Base-by-base conservation (phyloP, 768 basidiomycete species). In the Hygrocybe coccinea region DNA sequence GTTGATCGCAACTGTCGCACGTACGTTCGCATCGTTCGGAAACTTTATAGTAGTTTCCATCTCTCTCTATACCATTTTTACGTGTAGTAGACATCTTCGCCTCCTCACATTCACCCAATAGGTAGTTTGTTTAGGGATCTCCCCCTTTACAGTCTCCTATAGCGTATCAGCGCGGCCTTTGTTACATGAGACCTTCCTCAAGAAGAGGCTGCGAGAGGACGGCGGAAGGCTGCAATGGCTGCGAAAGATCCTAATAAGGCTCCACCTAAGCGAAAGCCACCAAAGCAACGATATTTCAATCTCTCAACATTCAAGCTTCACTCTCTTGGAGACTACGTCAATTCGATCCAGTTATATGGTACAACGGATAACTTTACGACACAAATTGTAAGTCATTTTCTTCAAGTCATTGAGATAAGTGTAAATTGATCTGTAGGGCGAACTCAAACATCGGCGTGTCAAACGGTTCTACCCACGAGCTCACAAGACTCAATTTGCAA, bases 391-490 rank as follows among this genome's bases (percentile, higher is more conserved):
- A 33, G 68, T 60, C 21, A 39, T 50, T n/a, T 35, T 49, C 25
- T 35, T 14, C 33, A 11, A 54, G 24, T 54, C 39, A 15, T 3
- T 9, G 15, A 6, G 15, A 50, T 22, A 17, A 24, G 9, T 11
- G 19, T 43, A 25, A 43, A 19, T 41, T 33, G 15, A 8, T 12
- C 24, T 34, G 10, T 46, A 76, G 74, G 70, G 71, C 1, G 75
- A 79, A 52, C 64, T 69, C 0, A 69, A 75, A 45, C 77, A 79
- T 54, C 59, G 64, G 0, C 55, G 58, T 0, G 66, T 72, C 19
- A 77, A 79, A 60, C 49, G 55, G 0, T 69, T 69, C 22, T 78
- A 74, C 38, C 36, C 58, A 0, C 51, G 61, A 1, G 71, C 68
- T 1, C 73, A 71, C 62, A 74, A 75, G 56, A 67, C 57, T 24